A percentile compares a stretch with the other conserved stretches of the same genome.
These are phyloP conservation scores for Neodidymelliopsis sp. DNA, from an alignment of 2,329 filamentous ascomycete genomes.

Conservation along the genomic window DNA sequence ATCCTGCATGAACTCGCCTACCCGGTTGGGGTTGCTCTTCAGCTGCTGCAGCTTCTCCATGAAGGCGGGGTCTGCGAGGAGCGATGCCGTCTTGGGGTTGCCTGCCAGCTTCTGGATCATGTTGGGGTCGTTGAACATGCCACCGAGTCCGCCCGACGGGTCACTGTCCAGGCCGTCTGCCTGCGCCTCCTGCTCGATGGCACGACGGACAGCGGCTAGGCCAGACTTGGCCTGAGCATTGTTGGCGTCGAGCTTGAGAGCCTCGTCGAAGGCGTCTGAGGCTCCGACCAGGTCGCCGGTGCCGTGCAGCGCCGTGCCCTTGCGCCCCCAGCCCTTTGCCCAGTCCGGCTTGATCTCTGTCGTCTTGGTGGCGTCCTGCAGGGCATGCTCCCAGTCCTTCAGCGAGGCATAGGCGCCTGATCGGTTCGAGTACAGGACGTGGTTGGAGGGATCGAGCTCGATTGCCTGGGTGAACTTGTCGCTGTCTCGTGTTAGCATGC, in stretches of 20 bases:
- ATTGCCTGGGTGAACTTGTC: constrained; percentile 96
- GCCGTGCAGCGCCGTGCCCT: constrained; percentile 90
- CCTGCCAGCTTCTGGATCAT: constrained; percentile 87
- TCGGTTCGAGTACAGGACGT: constrained; percentile 97
- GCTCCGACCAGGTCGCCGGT: constrained; percentile 84
- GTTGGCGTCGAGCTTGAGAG: constrained; percentile 88
- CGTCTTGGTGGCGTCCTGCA: constrained; percentile 91
- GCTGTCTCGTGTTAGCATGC: constrained; percentile 57
- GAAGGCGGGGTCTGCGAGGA: constrained; percentile 83
- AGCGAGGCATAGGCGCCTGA: constrained; percentile 89
- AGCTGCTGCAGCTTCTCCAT: constrained; percentile 88
- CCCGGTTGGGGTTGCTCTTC: constrained; percentile 79
- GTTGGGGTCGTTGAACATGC: constrained; percentile 94
- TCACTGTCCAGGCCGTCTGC: constrained; percentile 69
- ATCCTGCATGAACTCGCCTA: constrained; percentile 83
- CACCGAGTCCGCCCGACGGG: constrained; percentile 78
- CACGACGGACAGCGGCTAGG: constrained; percentile 82
- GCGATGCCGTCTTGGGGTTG: constrained; percentile 89
- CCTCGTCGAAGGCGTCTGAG: constrained; percentile 89
- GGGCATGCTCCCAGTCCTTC: constrained; percentile 82
- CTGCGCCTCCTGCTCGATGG: constrained; percentile 79
- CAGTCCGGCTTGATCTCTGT: constrained; percentile 96
- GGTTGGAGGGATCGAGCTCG: constrained; percentile 83
- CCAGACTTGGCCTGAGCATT: constrained; percentile 95
- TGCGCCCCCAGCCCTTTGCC: constrained; percentile 95